Percentiles rank a stretch among this genome's conserved stretches.
These are phyloP conservation scores for Microbotryomycetes sp. DNA, from an alignment of 1,284 basidiomycete species.

Conservation along the genomic window DNA sequence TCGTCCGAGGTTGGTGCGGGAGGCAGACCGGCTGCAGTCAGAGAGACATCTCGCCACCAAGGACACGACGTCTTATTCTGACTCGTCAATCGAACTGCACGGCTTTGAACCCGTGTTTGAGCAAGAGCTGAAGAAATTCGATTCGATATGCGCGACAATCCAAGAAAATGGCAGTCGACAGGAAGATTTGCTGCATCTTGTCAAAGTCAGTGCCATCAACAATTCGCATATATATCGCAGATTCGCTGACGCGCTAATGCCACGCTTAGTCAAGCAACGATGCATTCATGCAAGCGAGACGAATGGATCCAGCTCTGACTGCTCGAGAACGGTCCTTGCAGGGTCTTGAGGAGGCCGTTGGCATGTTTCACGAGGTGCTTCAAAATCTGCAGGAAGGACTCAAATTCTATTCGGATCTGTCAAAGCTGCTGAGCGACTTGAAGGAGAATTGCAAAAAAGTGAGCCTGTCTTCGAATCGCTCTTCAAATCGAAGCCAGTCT, in stretches of 20 bases:
- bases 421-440: constrained; percentile 62
- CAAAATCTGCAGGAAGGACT: constrained; percentile 83
- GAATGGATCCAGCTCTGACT: constrained; percentile 68
- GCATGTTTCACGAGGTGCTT: constrained; percentile 78
- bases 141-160: constrained; percentile 62
- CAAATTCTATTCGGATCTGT: constrained; percentile 81
- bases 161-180: constrained; percentile 58
- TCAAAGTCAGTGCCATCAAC: constrained; percentile 53
- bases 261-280: constrained; percentile 60
- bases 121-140: constrained; percentile 71
- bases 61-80: constrained; percentile 1
- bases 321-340: constrained; percentile 79
- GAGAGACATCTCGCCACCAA: not conserved
- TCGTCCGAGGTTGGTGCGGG: constrained; percentile 59
- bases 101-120: constrained; percentile 80
- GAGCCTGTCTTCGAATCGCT: not conserved
- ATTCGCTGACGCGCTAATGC: not conserved
- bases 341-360: constrained; percentile 78
- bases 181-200: constrained; percentile 56
- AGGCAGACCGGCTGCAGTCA: constrained; percentile 56
- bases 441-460: constrained; percentile 61
- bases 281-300: constrained; percentile 69
- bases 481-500: not conserved
- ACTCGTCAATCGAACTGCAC: constrained; percentile 30
- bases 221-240: too few species aligned